These are phyloP conservation scores for Juncus inflexus DNA, from an alignment of 176 grass and related monocot species.

Conservation along the genomic window DNA sequence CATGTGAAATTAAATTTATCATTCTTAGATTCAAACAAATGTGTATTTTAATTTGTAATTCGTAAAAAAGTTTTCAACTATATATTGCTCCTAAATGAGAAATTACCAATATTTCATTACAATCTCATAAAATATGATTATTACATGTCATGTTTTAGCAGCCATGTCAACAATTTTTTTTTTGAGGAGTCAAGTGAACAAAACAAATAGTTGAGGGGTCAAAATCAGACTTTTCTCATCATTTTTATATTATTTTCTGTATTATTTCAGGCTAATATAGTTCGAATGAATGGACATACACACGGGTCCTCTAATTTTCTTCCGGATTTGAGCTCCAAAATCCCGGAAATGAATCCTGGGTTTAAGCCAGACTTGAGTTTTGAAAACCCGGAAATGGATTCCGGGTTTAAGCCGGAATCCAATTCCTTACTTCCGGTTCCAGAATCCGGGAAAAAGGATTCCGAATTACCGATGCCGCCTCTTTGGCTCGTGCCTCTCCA, in stretches of 20 bases:
- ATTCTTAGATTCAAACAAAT: no score
- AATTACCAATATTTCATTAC: no score
- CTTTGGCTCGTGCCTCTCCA: slow-evolving; percentile 55
- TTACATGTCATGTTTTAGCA: no score
- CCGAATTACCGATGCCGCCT: slow-evolving; percentile 68
- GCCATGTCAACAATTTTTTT: no score
- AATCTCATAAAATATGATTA: no score
- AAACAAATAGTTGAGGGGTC: neutral
- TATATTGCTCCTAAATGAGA: no score
- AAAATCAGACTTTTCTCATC: no score
- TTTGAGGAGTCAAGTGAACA: no score
- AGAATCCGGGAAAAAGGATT: slow-evolving; percentile 41
- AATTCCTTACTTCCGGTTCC: slow-evolving; percentile 28
- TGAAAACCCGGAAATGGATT: neutral
- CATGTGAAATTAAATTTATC: no score
- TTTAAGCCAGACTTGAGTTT: no score
- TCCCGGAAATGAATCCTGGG: neutral
- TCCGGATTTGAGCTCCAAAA: slow-evolving; percentile 19
- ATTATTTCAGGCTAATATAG: slow-evolving; percentile 58
- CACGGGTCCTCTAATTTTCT: slow-evolving; percentile 34
- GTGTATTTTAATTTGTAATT: no score
- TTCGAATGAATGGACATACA: slow-evolving; percentile 51
- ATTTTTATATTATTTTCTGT: slow-evolving; percentile 6
- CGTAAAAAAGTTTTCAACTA: no score
- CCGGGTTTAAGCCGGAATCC: neutral